Evolutionary conservation across 2,329 filamentous ascomycete species (phyloP).

Genomic region (Cordyceps farinosa): DNA sequence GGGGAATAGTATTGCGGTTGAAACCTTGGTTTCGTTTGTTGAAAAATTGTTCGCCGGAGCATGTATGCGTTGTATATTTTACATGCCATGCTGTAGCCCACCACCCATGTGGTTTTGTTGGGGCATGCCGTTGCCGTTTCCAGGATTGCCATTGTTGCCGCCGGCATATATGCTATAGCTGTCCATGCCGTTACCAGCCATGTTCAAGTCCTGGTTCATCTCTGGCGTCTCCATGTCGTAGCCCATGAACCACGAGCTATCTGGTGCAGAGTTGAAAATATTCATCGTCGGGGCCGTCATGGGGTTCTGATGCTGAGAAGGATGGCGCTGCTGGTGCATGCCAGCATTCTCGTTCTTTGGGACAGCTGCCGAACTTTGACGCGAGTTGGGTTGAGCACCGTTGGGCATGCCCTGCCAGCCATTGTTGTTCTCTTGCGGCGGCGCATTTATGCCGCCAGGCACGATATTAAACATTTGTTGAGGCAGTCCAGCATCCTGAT

Average conservation of each 20-base stretch:
- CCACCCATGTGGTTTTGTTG: slow-evolving; percentile 17
- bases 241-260: slow-evolving; percentile 84
- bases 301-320: slow-evolving; percentile 8
- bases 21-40: background rate
- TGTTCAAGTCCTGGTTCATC: slow-evolving; percentile 45
- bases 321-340: background rate
- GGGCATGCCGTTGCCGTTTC: slow-evolving; percentile 10
- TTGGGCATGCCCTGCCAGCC: slow-evolving; percentile 42
- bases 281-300: slow-evolving; percentile 20
- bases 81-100: slow-evolving; percentile 15
- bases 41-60: background rate
- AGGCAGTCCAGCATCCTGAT: slow-evolving; percentile 50
- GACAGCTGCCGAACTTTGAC: slow-evolving; percentile 14
- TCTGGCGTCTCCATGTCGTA: slow-evolving; percentile 84
- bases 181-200: slow-evolving; percentile 44
- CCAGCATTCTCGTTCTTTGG: background rate
- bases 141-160: slow-evolving; percentile 4
- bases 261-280: slow-evolving; percentile 38
- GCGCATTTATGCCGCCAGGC: slow-evolving; percentile 35
- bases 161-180: slow-evolving; percentile 48
- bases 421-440: slow-evolving; percentile 31
- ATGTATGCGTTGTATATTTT: background rate
- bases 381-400: slow-evolving; percentile 26
- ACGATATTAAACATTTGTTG: slow-evolving; percentile 66
- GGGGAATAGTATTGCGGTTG: background rate